phyloP scores from a whole-genome alignment of 177 flowering plant species.

The Vitis hybrid region DNA sequence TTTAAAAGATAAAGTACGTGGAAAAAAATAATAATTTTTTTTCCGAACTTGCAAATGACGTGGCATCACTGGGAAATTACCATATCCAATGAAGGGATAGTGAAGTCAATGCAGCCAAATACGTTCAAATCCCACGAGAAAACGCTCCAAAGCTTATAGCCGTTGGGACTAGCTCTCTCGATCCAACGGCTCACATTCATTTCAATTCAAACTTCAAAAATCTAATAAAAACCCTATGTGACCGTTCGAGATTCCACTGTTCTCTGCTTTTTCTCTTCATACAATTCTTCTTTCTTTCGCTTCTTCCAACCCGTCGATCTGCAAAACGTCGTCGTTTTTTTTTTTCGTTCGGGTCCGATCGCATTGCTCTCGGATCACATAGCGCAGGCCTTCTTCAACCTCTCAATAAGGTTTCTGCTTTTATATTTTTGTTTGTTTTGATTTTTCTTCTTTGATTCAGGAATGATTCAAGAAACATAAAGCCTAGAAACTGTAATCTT shows the following conservation, averaged over 20 bases:
- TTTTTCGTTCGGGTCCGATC: neutral
- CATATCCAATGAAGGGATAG: neutral
- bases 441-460: neutral
- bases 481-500: neutral
- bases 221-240: constrained; percentile 5
- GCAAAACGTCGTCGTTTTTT: neutral
- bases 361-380: neutral
- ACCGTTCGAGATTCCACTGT: neutral
- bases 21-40: too few species aligned
- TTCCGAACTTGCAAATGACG: too few species aligned
- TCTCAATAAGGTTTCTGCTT: constrained; percentile 9
- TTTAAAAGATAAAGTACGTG: too few species aligned
- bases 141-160: constrained; percentile 11
- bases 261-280: constrained; percentile 9
- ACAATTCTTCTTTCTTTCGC: constrained; percentile 5
- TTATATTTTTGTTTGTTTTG: neutral
- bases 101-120: neutral
- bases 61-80: too few species aligned
- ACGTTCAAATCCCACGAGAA: neutral
- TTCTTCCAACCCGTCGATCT: neutral
- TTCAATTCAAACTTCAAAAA: constrained; percentile 26
- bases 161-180: constrained; percentile 13
- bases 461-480: neutral
- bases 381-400: neutral
- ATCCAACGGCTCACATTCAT: constrained; percentile 19